Evolutionary conservation across 2,329 filamentous ascomycete genomes (phyloP).

Genomic region (Xylariaceae sp.): DNA sequence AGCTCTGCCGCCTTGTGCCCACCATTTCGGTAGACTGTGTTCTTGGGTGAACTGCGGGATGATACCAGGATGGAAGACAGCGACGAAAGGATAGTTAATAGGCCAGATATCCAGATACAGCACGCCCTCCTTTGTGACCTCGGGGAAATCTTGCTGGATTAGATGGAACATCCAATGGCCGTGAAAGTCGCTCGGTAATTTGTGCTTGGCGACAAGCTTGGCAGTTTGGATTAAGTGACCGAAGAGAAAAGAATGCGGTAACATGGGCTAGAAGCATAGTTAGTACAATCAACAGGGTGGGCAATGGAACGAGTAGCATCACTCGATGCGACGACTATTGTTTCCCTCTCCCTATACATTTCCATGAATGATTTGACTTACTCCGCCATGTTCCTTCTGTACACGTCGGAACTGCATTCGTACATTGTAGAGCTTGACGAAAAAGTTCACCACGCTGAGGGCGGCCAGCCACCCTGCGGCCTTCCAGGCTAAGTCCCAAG

Average conservation of each 20-base stretch:
- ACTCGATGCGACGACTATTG: background rate
- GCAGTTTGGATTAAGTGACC: conserved; percentile 31
- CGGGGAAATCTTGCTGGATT: conserved; percentile 29
- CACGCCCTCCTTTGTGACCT: conserved; percentile 27
- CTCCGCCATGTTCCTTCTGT: conserved; percentile 26
- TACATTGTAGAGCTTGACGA: conserved; percentile 27
- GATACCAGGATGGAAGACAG: conserved; percentile 38
- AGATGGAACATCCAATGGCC: conserved; percentile 23
- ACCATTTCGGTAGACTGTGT: conserved; percentile 34
- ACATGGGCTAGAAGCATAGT: conserved; percentile 25
- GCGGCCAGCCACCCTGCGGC: conserved; percentile 15
- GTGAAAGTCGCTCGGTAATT: conserved; percentile 28
- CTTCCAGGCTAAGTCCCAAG: conserved; percentile 5
- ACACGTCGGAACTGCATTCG: conserved; percentile 26
- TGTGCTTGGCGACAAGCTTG: conserved; percentile 25
- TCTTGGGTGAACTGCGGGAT: conserved; percentile 38
- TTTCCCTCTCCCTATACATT: background rate
- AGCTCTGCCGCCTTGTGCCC: conserved; percentile 22
- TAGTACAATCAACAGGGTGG: conserved; percentile 23
- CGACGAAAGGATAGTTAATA: conserved; percentile 32
- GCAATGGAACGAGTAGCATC: background rate
- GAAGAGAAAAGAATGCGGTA: conserved; percentile 36
- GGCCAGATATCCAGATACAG: conserved; percentile 41
- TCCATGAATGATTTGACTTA: conserved; percentile 16
- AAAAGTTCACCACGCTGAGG: conserved; percentile 22